phyloP scores from a whole-genome alignment of 371 early-diverging fungal genomes.

The Chytridiales sp. region DNA sequence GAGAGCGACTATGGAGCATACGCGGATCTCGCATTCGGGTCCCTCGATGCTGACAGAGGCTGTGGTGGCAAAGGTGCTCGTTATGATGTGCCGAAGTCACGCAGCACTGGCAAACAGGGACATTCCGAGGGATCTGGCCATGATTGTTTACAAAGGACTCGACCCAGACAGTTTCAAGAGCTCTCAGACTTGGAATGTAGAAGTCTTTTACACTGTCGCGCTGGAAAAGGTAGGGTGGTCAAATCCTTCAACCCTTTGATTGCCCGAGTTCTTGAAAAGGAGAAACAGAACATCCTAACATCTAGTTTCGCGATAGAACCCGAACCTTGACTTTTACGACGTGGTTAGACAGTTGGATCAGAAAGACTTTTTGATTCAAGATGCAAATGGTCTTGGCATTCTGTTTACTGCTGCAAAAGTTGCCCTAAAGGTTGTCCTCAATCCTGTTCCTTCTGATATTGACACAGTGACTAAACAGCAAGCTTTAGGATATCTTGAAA shows the following conservation, averaged over 20 bases:
- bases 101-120: slow-evolving; percentile 42
- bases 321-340: slow-evolving; percentile 62
- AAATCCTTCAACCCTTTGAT: too few species aligned
- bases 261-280: too few species aligned
- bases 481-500: slow-evolving; percentile 37
- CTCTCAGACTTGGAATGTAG: slow-evolving; percentile 64
- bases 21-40: too few species aligned
- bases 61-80: slow-evolving; percentile 69
- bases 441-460: slow-evolving; percentile 3
- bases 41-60: slow-evolving; percentile 48
- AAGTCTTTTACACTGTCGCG: slow-evolving; percentile 59
- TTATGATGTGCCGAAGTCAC: slow-evolving; percentile 64
- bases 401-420: slow-evolving; percentile 65
- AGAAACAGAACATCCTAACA: neutral
- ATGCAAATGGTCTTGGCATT: slow-evolving; percentile 64
- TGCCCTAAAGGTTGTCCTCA: slow-evolving; percentile 53
- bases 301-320: slow-evolving; percentile 32
- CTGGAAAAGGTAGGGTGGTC: slow-evolving; percentile 60
- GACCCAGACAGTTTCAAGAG: slow-evolving; percentile 11
- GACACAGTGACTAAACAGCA: neutral
- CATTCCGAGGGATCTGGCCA: slow-evolving; percentile 10
- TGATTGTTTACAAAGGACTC: slow-evolving; percentile 17
- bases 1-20: too few species aligned
- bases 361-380: slow-evolving; percentile 64
- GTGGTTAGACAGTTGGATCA: slow-evolving; percentile 69